phyloP scores from a whole-genome alignment of 495 filamentous ascomycete species.

The Corynascus novoguineensis region DNA sequence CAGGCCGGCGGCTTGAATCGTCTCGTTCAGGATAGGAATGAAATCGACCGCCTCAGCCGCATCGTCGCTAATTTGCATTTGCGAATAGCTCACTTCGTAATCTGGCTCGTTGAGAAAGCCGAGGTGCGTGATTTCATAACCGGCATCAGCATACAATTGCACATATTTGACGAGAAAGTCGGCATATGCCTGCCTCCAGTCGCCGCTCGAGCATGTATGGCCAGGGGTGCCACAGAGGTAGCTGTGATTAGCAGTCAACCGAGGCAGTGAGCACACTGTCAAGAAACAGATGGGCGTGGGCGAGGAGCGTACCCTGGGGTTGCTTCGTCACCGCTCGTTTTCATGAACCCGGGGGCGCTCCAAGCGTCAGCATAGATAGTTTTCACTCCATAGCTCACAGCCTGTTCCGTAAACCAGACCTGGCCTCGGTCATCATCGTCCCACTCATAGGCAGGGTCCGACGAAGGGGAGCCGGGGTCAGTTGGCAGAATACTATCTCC shows the following conservation, averaged over 20 bases:
- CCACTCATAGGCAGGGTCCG: neutral
- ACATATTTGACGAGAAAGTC: no score
- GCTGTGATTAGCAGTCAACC: no score
- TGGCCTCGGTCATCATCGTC: neutral
- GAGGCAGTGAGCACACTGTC: no score
- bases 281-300: no score
- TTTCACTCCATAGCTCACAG: neutral
- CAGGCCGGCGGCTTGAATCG: neutral
- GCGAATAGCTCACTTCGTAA: neutral
- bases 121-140: no score
- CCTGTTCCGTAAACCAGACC: neutral
- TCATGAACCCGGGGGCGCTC: neutral
- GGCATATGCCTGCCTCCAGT: no score
- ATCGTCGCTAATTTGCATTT: neutral
- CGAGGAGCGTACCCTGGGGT: neutral
- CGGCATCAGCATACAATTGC: no score
- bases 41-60: neutral
- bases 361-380: neutral
- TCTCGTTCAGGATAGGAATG: neutral
- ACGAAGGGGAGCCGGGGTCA: neutral
- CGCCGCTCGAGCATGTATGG: no score
- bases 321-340: neutral
- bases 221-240: no score
- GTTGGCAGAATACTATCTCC: neutral
- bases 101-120: no score